Conservation (phyloP, 2,329 filamentous ascomycete species). For the Penicillium corylophilum region DNA sequence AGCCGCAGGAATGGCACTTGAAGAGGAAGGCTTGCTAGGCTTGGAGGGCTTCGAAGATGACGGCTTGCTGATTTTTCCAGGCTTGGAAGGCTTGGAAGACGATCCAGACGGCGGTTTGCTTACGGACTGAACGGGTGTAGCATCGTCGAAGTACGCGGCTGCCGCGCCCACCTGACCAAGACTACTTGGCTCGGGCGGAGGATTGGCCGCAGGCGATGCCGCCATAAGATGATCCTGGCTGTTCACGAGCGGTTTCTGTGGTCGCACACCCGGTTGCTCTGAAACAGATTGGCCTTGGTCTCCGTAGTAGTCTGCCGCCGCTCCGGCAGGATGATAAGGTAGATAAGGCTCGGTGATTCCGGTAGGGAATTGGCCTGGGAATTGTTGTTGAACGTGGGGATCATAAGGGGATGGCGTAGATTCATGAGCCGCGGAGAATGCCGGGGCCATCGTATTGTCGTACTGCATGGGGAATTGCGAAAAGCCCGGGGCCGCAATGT, state of each 20-base stretch:
- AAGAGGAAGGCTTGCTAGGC: slow-evolving; percentile 32
- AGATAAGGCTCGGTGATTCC: slow-evolving; percentile 48
- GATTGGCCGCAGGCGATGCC: slow-evolving; percentile 52
- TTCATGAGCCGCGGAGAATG: slow-evolving; percentile 21
- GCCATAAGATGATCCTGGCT: slow-evolving; percentile 58
- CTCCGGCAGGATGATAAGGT: slow-evolving; percentile 50
- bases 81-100: slow-evolving; percentile 25
- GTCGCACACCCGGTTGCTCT: slow-evolving; percentile 60
- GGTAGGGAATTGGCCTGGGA: slow-evolving; percentile 57
- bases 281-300: slow-evolving; percentile 62
- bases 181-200: slow-evolving; percentile 59
- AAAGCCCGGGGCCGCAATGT: slow-evolving; percentile 32
- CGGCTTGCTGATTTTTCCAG: slow-evolving; percentile 32
- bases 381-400: slow-evolving; percentile 56
- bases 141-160: slow-evolving; percentile 53
- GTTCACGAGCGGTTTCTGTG: slow-evolving; percentile 52
- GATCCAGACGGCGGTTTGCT: slow-evolving; percentile 15
- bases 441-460: slow-evolving; percentile 20
- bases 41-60: slow-evolving; percentile 20
- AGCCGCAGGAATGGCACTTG: slow-evolving; percentile 34
- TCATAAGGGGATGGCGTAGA: slow-evolving; percentile 35
- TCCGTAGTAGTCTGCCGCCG: slow-evolving; percentile 62
- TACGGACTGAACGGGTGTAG: slow-evolving; percentile 18
- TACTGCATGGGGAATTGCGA: slow-evolving; percentile 37
- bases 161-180: slow-evolving; percentile 50